Percentiles rank a stretch among this genome's conserved stretches.
Evolutionary conservation across 441 rosid species (phyloP).

Genomic region (Rhodomyrtus psidioides): DNA sequence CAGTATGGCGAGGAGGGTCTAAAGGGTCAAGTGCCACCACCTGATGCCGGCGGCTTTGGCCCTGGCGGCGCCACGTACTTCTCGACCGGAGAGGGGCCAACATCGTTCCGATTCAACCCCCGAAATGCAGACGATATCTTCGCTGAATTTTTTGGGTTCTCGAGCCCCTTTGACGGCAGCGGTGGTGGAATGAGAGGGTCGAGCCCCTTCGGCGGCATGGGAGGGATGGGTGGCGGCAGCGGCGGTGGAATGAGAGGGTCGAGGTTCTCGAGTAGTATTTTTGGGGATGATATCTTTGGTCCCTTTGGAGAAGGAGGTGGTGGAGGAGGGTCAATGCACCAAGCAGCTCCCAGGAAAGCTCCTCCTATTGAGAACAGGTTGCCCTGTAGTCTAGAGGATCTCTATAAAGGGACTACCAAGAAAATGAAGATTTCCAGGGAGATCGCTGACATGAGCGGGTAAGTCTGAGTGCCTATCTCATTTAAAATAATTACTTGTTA

Average conservation of each 20-base stretch:
- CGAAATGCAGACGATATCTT: slow-evolving; percentile 6
- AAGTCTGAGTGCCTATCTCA: slow-evolving; percentile 8
- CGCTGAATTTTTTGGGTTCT: slow-evolving; percentile 8
- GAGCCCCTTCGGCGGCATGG: not conserved
- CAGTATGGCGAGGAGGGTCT: slow-evolving; percentile 84
- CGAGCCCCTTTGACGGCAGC: not conserved
- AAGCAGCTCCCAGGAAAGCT: slow-evolving; percentile 42
- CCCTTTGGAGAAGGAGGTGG: slow-evolving; percentile 38
- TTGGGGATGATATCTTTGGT: slow-evolving; percentile 55
- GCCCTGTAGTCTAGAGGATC: slow-evolving; percentile 80
- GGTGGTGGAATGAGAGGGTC: slow-evolving; percentile 16
- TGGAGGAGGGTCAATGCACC: slow-evolving; percentile 44
- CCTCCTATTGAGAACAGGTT: slow-evolving; percentile 59
- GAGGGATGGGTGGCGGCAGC: slow-evolving; percentile 1
- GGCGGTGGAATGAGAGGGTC: slow-evolving; percentile 40
- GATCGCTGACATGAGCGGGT: slow-evolving; percentile 57
- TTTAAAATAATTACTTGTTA: not conserved
- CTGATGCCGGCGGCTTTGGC: slow-evolving; percentile 47
- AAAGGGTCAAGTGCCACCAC: slow-evolving; percentile 67
- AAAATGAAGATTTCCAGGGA: slow-evolving; percentile 85
- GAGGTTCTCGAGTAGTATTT: slow-evolving; percentile 45
- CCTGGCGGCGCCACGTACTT: slow-evolving; percentile 47
- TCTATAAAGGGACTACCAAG: slow-evolving; percentile 68
- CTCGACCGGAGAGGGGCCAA: slow-evolving; percentile 19
- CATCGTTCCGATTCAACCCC: not conserved